Conservation (phyloP, 441 rosid genomes). For the Breynia disticha region DNA sequence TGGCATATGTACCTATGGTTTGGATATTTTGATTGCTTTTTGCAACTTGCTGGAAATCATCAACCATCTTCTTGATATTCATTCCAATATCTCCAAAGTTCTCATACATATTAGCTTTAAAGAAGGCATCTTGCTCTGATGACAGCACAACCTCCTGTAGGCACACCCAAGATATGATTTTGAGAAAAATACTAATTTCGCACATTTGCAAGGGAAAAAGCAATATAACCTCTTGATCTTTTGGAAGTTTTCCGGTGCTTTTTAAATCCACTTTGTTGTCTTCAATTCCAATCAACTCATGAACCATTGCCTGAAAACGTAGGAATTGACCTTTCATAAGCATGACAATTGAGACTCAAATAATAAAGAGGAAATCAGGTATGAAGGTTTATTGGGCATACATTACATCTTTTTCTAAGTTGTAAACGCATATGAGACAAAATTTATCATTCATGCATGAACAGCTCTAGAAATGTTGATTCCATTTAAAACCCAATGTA, state of each 20-base stretch:
- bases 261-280: constrained; percentile 90
- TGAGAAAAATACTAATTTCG: constrained; percentile 3
- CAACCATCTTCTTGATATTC: constrained; percentile 94
- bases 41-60: constrained; percentile 93
- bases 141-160: constrained; percentile 88
- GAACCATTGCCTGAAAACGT: constrained; percentile 75
- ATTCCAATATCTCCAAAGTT: constrained; percentile 96
- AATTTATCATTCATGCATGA: constrained; percentile 8
- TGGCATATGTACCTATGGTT: constrained; percentile 68
- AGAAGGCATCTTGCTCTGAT: constrained; percentile 86
- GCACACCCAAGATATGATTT: constrained; percentile 7
- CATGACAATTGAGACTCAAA: constrained; percentile 3
- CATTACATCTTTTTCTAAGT: too few species aligned
- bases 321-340: constrained; percentile 16
- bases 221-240: constrained; percentile 71
- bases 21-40: constrained; percentile 87
- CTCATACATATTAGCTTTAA: constrained; percentile 82
- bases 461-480: constrained; percentile 5
- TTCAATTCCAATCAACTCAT: constrained; percentile 81
- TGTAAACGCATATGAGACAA: not conserved
- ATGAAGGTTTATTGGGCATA: too few species aligned
- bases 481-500: constrained; percentile 19
- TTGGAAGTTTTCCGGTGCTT: constrained; percentile 48
- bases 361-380: not conserved
- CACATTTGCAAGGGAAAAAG: constrained; percentile 4